Evolutionary conservation across 2,329 filamentous ascomycete genomes (phyloP).

Genomic region (Botrytis elliptica): DNA sequence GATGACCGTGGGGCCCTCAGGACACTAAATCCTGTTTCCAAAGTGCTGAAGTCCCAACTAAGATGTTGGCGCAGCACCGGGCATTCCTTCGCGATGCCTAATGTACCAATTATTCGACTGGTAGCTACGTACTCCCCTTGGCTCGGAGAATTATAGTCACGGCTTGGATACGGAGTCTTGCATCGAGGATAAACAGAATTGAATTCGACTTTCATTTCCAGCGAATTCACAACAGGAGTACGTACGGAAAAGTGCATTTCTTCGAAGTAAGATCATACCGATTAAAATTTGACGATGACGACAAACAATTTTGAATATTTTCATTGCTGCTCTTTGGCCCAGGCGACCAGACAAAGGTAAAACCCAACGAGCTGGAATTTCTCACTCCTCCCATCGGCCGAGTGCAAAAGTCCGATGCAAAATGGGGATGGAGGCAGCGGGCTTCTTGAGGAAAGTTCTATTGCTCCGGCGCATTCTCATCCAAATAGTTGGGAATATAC

Average conservation of each 20-base stretch:
- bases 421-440: neutral
- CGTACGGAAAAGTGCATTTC: neutral
- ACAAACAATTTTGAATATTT: neutral
- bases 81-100: constrained; percentile 7
- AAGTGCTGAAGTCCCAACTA: constrained; percentile 7
- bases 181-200: neutral
- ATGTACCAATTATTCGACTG: constrained; percentile 3
- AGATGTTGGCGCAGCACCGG: constrained; percentile 4
- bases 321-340: neutral
- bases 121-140: neutral
- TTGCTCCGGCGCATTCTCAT: neutral
- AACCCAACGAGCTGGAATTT: neutral
- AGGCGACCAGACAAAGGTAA: neutral
- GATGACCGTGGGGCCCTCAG: neutral
- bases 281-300: neutral
- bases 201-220: neutral
- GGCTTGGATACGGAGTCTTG: neutral
- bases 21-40: neutral
- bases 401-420: constrained; percentile 2
- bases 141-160: constrained; percentile 5
- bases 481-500: neutral
- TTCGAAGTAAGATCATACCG: neutral
- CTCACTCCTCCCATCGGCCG: neutral
- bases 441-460: neutral
- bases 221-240: neutral